Base-by-base conservation (phyloP, 805 yeast species). In the Cyberlindnera maritima region DNA sequence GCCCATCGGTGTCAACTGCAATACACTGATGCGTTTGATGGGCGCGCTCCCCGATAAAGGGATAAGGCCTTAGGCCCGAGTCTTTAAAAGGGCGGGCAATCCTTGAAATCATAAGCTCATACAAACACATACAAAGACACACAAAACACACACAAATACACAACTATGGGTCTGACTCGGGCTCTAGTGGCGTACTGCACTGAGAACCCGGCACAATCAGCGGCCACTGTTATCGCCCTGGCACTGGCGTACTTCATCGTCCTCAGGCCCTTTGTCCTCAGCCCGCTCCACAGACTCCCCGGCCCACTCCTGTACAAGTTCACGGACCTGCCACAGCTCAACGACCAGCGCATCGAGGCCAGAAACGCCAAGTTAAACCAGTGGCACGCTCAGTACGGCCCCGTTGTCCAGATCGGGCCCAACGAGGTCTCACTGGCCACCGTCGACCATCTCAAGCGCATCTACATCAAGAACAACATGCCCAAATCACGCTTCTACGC, bases 351-450 rank as follows among this genome's bases (percentile, higher is more conserved):
- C 68, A 50, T 63, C 12, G 80, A 75, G 48, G 71, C 75, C 48
- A 69, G 86, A 46, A 79, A 72, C 50, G 65, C 67, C 28, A 68
- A 65, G 32, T 75, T 83, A 3, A 75, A 80, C 46, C 34, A 58
- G 3, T 63, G 83, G 47, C 91, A 85, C 56, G 39, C 59, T 39
- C 60, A 66, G 47, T 81, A 81, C 55, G 91, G 90, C 1, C 75
- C 83, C 8, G 77, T 83, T 3, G 80, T 85, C 5, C 67, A 85
- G 19, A 62, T 85, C 13, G 72, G 80, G 1, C 89, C 90, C 2
- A 63, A 67, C 20, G 89, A 83, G 54, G 67, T 85, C 17, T 80
- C 85, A 41, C 73, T 84, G 38, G 70, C 77, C 38, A 79, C 81
- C 43, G 57, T 71, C 4, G 71, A 70, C 39, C 76, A 68, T 50